Conservation (phyloP, 371 early-diverging fungal species). For the Mortierella sp. region DNA sequence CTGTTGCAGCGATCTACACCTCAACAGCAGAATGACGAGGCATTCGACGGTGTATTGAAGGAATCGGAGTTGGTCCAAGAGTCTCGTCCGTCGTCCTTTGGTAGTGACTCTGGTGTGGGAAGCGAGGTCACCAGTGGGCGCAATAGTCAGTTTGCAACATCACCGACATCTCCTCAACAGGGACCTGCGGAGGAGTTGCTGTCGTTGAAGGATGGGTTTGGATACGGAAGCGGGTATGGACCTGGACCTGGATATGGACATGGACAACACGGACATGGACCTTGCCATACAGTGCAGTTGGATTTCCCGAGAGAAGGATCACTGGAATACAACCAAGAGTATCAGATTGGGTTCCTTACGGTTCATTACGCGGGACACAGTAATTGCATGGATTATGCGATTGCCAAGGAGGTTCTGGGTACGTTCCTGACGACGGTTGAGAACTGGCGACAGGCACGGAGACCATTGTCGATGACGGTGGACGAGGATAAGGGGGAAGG, state of each 20-base stretch:
- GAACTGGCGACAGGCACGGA: not conserved
- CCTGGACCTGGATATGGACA: not conserved
- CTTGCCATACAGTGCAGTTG: slow-evolving; percentile 41
- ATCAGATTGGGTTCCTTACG: slow-evolving; percentile 52
- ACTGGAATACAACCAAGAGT: slow-evolving; percentile 50
- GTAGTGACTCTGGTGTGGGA: slow-evolving; percentile 27
- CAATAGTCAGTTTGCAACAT: slow-evolving; percentile 16
- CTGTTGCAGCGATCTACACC: not conserved
- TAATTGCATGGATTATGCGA: slow-evolving; percentile 45
- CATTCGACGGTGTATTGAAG: not conserved
- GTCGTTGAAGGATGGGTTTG: not conserved
- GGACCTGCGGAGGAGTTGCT: not conserved
- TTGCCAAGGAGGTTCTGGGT: slow-evolving; percentile 40
- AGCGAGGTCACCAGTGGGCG: slow-evolving; percentile 21
- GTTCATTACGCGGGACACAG: slow-evolving; percentile 49
- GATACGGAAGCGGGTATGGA: not conserved
- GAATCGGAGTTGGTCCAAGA: not conserved
- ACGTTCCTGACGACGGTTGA: slow-evolving; percentile 33
- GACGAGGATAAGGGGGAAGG: not conserved
- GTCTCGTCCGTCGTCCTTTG: not conserved
- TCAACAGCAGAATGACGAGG: not conserved
- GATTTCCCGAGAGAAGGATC: slow-evolving; percentile 51
- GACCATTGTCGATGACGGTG: not conserved
- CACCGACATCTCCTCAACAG: not conserved
- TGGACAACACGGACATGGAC: slow-evolving; percentile 13